Conservation (phyloP, 73 alveolate species). For the Loxodes magnus region DNA sequence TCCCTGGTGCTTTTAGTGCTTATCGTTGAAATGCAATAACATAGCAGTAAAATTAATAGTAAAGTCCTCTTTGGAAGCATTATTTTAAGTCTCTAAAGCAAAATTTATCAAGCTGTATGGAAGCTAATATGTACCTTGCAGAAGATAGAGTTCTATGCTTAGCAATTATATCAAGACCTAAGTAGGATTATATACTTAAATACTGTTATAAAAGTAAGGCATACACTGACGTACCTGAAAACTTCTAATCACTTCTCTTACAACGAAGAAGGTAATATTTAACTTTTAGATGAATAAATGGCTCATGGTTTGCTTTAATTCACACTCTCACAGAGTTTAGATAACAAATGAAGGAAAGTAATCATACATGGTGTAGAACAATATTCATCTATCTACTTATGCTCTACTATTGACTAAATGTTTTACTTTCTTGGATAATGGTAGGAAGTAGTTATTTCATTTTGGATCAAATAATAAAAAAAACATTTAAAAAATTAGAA, state of each 20-base stretch:
- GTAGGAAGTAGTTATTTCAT: constrained; percentile 6
- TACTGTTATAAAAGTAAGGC: constrained; percentile 30
- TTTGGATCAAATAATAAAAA: neutral
- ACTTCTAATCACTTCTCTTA: neutral
- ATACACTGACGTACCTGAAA: constrained; percentile 15
- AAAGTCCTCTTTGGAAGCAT: neutral
- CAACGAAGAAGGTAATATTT: constrained; percentile 9
- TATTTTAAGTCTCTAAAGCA: constrained; percentile 5
- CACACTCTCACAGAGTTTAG: neutral
- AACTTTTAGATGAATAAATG: constrained; percentile 11
- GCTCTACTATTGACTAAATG: constrained; percentile 6
- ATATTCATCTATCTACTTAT: neutral
- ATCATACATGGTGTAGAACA: constrained; percentile 6
- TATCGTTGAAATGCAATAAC: constrained; percentile 18
- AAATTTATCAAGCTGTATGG: neutral
- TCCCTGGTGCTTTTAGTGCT: constrained; percentile 33
- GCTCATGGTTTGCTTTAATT: constrained; percentile 10
- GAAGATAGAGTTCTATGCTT: constrained; percentile 56
- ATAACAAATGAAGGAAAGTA: neutral
- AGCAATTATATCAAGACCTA: constrained; percentile 11
- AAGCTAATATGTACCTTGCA: constrained; percentile 46
- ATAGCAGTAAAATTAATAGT: no score
- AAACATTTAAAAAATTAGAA: neutral
- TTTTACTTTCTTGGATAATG: constrained; percentile 12
- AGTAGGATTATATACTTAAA: constrained; percentile 1